Conservation (phyloP, 2,329 filamentous ascomycete genomes). For the Rutstroemia sp. region DNA sequence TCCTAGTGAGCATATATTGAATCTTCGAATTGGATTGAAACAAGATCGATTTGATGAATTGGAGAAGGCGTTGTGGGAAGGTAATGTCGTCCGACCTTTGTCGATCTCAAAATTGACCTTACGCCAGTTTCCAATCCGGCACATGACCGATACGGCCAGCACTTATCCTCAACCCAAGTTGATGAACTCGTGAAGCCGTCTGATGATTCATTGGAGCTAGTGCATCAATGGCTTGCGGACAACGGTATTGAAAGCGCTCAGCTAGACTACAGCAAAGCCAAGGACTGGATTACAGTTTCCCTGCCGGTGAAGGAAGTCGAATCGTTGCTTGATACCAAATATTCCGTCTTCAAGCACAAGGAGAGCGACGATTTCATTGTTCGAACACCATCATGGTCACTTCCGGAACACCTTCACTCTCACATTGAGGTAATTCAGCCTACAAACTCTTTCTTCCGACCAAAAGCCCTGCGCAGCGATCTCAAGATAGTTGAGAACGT, state of each 20-base stretch:
- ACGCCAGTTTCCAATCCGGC: constrained; percentile 42
- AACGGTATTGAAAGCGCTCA: constrained; percentile 39
- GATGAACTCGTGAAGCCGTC: constrained; percentile 45
- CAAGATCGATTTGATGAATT: neutral
- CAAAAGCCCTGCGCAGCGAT: constrained; percentile 11
- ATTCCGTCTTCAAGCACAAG: constrained; percentile 44
- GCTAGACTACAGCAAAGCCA: constrained; percentile 41
- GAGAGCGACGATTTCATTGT: constrained; percentile 41
- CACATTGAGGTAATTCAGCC: constrained; percentile 54
- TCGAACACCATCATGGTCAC: constrained; percentile 48
- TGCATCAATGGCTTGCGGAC: constrained; percentile 48
- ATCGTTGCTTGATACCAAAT: constrained; percentile 44
- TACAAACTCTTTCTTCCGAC: constrained; percentile 50
- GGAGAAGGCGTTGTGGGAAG: neutral
- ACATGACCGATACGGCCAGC: constrained; percentile 46
- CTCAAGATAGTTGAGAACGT: neutral
- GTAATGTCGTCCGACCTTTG: neutral
- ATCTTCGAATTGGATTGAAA: neutral
- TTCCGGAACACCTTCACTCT: constrained; percentile 47
- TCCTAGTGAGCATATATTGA: neutral
- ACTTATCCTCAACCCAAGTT: constrained; percentile 44
- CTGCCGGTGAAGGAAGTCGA: constrained; percentile 45
- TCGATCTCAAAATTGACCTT: neutral
- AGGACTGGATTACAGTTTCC: constrained; percentile 48
- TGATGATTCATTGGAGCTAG: constrained; percentile 42